Conservation (phyloP, 192 early-diverging fungal genomes). For the Linnemannia exigua region DNA sequence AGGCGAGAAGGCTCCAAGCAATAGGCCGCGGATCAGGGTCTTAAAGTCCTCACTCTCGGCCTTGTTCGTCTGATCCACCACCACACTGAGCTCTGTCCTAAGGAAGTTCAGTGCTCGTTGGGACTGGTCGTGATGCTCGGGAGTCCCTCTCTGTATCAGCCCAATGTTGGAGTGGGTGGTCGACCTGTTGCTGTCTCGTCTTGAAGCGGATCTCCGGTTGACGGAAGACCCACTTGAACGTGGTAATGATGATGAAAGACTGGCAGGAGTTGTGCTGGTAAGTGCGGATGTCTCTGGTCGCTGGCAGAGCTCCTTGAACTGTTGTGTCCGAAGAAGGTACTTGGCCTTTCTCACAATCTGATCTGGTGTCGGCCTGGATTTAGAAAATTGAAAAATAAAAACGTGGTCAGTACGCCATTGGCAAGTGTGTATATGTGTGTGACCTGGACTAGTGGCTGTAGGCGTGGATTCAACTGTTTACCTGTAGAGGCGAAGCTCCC, state of each 20-base stretch:
- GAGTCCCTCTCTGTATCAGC: conserved; percentile 30
- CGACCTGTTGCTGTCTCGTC: background rate
- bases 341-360: conserved; percentile 81
- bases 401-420: background rate
- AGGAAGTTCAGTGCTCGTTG: conserved; percentile 82
- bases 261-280: conserved; percentile 26
- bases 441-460: background rate
- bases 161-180: background rate
- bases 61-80: conserved; percentile 76
- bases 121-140: conserved; percentile 50
- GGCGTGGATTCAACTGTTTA: conserved; percentile 33
- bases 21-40: conserved; percentile 34
- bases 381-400: background rate
- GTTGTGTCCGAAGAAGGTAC: conserved; percentile 85
- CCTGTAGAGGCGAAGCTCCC: conserved; percentile 81
- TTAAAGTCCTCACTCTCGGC: conserved; percentile 61
- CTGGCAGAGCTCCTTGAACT: conserved; percentile 85
- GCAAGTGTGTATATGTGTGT: background rate
- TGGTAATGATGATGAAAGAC: background rate
- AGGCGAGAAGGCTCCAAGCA: conserved; percentile 34
- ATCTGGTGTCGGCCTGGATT: conserved; percentile 65
- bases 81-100: conserved; percentile 75
- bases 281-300: conserved; percentile 37
- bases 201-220: background rate
- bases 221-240: background rate